Conservation (phyloP, 1,139 yeast species). For the Lodderomyces beijingensis region DNA sequence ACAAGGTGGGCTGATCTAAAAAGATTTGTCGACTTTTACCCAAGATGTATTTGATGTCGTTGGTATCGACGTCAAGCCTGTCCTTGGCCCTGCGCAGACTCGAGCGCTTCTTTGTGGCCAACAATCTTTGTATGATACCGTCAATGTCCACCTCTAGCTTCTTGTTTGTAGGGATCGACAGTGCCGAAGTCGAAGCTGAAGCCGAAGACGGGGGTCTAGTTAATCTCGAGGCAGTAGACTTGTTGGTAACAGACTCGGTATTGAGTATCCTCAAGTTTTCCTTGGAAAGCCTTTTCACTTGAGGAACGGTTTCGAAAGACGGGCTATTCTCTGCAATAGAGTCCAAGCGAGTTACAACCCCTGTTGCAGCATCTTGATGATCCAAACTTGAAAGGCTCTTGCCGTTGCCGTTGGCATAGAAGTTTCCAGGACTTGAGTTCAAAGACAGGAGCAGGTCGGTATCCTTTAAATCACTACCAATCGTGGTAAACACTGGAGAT, state of each 20-base stretch:
- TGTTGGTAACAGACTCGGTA: no score
- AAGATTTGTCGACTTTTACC: slow-evolving; percentile 66
- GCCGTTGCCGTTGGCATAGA: slow-evolving; percentile 1
- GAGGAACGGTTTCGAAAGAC: slow-evolving; percentile 35
- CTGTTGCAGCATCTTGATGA: slow-evolving; percentile 1
- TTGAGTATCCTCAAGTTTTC: slow-evolving; percentile 12
- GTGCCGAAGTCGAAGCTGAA: slow-evolving; percentile 16
- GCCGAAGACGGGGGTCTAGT: background rate
- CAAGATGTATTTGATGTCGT: slow-evolving; percentile 64
- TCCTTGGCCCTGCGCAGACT: slow-evolving; percentile 31
- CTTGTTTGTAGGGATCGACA: slow-evolving; percentile 18
- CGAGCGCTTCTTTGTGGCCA: slow-evolving; percentile 33
- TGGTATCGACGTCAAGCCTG: slow-evolving; percentile 40
- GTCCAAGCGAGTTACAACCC: slow-evolving; percentile 25
- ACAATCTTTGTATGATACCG: slow-evolving; percentile 49
- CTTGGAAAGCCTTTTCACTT: slow-evolving; percentile 11
- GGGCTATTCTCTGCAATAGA: slow-evolving; percentile 35
- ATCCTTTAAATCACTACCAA: slow-evolving; percentile 25
- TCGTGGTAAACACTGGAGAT: slow-evolving; percentile 38
- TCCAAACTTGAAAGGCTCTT: slow-evolving; percentile 1
- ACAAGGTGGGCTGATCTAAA: slow-evolving; percentile 69
- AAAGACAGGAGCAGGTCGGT: slow-evolving; percentile 41
- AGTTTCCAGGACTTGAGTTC: slow-evolving; percentile 19
- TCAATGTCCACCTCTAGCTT: slow-evolving; percentile 44
- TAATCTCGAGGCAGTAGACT: no score